phyloP scores from a whole-genome alignment of 768 basidiomycete species.

The Megacollybia marginata region DNA sequence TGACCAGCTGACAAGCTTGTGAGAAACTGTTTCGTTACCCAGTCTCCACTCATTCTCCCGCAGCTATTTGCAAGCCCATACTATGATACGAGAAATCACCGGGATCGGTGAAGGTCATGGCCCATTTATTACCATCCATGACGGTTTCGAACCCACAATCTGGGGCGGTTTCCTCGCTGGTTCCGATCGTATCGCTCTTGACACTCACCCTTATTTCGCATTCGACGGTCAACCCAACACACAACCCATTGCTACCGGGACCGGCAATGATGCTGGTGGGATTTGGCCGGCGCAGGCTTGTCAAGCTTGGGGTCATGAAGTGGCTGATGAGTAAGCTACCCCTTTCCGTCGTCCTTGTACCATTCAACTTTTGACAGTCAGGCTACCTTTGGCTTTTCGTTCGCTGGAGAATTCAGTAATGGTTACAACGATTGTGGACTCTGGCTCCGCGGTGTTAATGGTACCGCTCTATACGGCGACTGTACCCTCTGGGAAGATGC shows the following conservation, averaged over 20 bases:
- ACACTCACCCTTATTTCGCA: constrained; percentile 40
- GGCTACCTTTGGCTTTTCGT: constrained; percentile 46
- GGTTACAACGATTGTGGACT: constrained; percentile 53
- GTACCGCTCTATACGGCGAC: constrained; percentile 21
- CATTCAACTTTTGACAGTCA: constrained; percentile 16
- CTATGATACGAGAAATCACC: constrained; percentile 64
- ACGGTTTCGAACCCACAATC: constrained; percentile 32
- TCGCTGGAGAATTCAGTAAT: constrained; percentile 62
- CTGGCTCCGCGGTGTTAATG: constrained; percentile 30
- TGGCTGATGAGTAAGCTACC: constrained; percentile 23
- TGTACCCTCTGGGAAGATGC: constrained; percentile 37
- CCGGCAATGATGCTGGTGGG: constrained; percentile 27
- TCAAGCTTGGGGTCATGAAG: constrained; percentile 39
- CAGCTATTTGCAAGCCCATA: constrained; percentile 52
- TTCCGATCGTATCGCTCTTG: constrained; percentile 46
- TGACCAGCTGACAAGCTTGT: constrained; percentile 54
- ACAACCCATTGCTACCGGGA: constrained; percentile 23
- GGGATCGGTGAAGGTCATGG: constrained; percentile 66
- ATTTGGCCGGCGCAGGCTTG: constrained; percentile 40
- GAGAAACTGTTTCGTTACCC: constrained; percentile 24
- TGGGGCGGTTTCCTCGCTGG: constrained; percentile 42
- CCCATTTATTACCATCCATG: constrained; percentile 49
- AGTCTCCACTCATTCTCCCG: not conserved
- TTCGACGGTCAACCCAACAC: constrained; percentile 28
- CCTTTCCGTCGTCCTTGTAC: not conserved